A percentile compares a stretch with the other conserved stretches of the same genome.
phyloP scores from a whole-genome alignment of 352 stramenopile genomes.

The Pythium brachiatum region DNA sequence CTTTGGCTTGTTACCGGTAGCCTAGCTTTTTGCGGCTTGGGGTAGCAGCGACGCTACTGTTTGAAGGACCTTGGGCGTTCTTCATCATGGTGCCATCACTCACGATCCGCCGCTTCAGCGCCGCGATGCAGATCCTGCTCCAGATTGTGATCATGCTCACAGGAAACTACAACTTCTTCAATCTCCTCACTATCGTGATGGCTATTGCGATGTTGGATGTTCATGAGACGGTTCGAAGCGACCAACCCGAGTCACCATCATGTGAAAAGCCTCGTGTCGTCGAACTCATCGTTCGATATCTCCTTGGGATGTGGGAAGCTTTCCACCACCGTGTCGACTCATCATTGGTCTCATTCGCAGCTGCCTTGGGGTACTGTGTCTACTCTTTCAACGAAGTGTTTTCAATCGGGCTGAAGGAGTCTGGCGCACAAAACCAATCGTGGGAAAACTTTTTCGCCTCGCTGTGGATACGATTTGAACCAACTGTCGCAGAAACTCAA shows the following conservation, averaged over 20 bases:
- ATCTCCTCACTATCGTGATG: slow-evolving; percentile 79
- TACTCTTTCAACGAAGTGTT: neutral
- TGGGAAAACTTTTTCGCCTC: slow-evolving; percentile 24
- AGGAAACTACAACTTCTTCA: slow-evolving; percentile 96
- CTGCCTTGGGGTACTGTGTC: neutral
- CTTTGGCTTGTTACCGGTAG: too few species aligned
- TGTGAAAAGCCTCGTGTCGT: neutral
- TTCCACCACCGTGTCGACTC: slow-evolving; percentile 25
- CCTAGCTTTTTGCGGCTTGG: slow-evolving; percentile 70
- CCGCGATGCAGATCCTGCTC: slow-evolving; percentile 66
- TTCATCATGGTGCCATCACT: slow-evolving; percentile 76
- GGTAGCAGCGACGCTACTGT: slow-evolving; percentile 81
- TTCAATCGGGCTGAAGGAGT: slow-evolving; percentile 7
- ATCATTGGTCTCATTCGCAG: slow-evolving; percentile 2
- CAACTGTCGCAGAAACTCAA: slow-evolving; percentile 40
- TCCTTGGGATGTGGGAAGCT: slow-evolving; percentile 23
- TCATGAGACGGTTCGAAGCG: neutral
- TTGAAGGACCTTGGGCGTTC: slow-evolving; percentile 87
- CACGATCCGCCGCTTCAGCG: slow-evolving; percentile 50
- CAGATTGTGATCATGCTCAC: slow-evolving; percentile 87
- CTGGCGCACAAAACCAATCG: neutral
- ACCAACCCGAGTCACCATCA: neutral
- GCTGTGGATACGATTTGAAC: slow-evolving; percentile 31
- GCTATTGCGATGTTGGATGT: slow-evolving; percentile 37
- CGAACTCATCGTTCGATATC: neutral